A percentile compares a stretch with the other conserved stretches of the same genome.
These are phyloP conservation scores for Fusarium nisikadoi DNA, from an alignment of 2,329 filamentous ascomycete species.

Conservation along the genomic window DNA sequence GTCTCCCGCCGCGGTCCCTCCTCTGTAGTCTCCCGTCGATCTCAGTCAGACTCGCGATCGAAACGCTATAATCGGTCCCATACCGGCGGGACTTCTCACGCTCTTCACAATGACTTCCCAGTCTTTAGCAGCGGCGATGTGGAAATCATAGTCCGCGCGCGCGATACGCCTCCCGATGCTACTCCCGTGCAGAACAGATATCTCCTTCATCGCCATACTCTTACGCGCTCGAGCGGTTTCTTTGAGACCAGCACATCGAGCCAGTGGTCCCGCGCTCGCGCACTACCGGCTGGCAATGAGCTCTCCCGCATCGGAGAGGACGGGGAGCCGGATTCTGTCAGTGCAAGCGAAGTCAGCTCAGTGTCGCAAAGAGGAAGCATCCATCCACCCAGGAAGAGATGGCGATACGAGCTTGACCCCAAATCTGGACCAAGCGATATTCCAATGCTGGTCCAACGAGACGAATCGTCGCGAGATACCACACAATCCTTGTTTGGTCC, in stretches of 20 bases:
- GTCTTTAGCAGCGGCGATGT: conserved; percentile 94
- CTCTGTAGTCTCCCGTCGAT: conserved; percentile 72
- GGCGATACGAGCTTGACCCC: conserved; percentile 89
- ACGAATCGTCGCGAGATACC: conserved; percentile 51
- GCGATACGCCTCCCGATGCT: conserved; percentile 47
- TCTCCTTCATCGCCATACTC: conserved; percentile 85
- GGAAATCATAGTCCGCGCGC: conserved; percentile 80
- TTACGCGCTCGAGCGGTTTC: conserved; percentile 91
- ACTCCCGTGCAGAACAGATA: conserved; percentile 75
- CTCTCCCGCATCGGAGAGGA: conserved; percentile 66
- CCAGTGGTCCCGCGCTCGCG: conserved; percentile 68
- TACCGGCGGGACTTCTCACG: conserved; percentile 74
- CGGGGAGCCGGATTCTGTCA: conserved; percentile 33
- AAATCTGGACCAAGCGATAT: conserved; percentile 78
- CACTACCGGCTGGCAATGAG: conserved; percentile 53
- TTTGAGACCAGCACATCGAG: conserved; percentile 88
- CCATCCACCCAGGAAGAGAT: conserved; percentile 62
- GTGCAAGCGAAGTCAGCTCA: conserved; percentile 38
- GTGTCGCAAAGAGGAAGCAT: conserved; percentile 23
- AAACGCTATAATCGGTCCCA: conserved; percentile 86
- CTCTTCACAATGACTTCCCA: conserved; percentile 90
- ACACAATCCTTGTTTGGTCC: conserved; percentile 49
- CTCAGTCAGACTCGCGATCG: conserved; percentile 63
- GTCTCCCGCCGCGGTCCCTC: conserved; percentile 65
- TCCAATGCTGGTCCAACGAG: conserved; percentile 88